Conservation (phyloP, 2,329 filamentous ascomycete genomes). For the Diaporthe destruens region DNA sequence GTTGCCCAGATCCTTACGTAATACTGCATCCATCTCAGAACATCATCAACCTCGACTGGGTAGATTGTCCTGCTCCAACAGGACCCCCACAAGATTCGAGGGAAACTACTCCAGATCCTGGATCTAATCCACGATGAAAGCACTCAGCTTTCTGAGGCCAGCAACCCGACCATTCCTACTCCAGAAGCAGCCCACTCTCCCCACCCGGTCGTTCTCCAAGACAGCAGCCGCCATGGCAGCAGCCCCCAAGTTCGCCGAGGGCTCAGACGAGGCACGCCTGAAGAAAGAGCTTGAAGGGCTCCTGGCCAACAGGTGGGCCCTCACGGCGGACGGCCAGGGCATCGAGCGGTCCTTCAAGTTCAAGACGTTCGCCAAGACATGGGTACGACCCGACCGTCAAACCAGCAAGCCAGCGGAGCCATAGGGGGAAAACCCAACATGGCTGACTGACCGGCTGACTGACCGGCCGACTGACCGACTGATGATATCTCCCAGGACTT, state of each 20-base stretch:
- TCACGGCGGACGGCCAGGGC: constrained; percentile 64
- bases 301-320: constrained; percentile 60
- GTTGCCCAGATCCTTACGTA: constrained; percentile 6
- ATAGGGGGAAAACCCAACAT: neutral
- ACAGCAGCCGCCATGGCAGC: constrained; percentile 28
- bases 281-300: constrained; percentile 53
- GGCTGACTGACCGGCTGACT: no score
- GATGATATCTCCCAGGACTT: constrained; percentile 66
- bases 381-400: constrained; percentile 56
- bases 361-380: constrained; percentile 74
- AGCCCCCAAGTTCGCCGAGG: constrained; percentile 56
- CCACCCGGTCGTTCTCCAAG: constrained; percentile 19
- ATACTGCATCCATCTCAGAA: neutral
- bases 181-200: neutral
- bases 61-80: neutral
- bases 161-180: neutral
- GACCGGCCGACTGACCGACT: no score
- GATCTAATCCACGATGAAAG: constrained; percentile 10
- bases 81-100: neutral
- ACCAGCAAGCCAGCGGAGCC: neutral
- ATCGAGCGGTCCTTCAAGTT: constrained; percentile 73
- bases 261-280: constrained; percentile 57
- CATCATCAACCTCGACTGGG: constrained; percentile 4
- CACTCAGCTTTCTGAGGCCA: neutral
- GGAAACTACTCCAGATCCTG: no score